Base-by-base conservation (phyloP, 1,284 basidiomycete genomes). In the Coriolopsis trogii region DNA sequence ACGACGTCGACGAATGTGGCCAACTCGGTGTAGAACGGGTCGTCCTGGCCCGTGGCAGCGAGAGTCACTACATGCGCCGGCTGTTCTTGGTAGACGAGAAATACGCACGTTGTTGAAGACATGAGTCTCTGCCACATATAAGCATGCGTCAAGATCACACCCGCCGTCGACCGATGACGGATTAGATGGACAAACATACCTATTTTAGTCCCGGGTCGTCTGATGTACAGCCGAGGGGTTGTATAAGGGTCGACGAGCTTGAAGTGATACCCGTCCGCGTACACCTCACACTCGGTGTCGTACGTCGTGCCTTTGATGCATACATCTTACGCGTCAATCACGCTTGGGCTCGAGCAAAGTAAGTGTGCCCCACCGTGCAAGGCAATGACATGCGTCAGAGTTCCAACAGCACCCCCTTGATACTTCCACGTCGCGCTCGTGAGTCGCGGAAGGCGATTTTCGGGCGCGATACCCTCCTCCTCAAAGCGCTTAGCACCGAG, bases 401-500 rank as follows among this genome's bases (percentile, higher is more conserved):
- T 72, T 6, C 80, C 80, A 15, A 82, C 74, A 8, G 79, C 79
- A 15, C 81, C 80, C 53, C 68, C 74, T 41, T 69, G 64, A 67
- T 81, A 82, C 64, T 82, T 82, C 70, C 70, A 71, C 24, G 65
- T 67, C 21, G 69, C 68, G 38, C 62, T 66, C n/a, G 68, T 70
- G 36, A 70, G 52, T 13, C 67, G 58, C 7, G 70, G 67, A 38
- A 71, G 63, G 24, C 74, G 66, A 49, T 72, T 63, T 53, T 69
- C 70, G 4, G 65, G 59, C 3, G 67, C 56, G 28, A 80, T 73
- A 48, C 63, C 62, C 18, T 55, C 55, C 63, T 81, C 79, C 54
- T 78, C 73, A 49, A 82, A 67, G 16, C 77, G 77, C 46, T 82
- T 73, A 59, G 75, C 78, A 60, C 71, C 72, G 4, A 85, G 73